Evolutionary conservation across 345 rosid species (phyloP).

Genomic region (Acer saccharum): DNA sequence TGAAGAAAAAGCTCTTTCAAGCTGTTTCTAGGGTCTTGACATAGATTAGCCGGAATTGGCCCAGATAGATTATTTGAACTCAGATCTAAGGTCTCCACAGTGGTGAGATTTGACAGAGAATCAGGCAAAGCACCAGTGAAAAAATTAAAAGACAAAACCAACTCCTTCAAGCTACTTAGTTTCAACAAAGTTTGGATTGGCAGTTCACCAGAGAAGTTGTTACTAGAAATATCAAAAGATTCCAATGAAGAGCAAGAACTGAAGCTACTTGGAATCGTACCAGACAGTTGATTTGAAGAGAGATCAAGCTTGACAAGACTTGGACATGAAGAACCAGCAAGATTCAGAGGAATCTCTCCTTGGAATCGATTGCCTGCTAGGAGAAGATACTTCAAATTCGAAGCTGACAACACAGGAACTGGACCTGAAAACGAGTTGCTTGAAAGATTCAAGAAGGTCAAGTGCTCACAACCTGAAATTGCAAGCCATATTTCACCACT

Average conservation of each 20-base stretch:
- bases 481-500: slow-evolving; percentile 61
- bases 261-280: slow-evolving; percentile 64
- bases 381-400: slow-evolving; percentile 51
- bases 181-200: slow-evolving; percentile 59
- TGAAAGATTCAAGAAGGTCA: slow-evolving; percentile 67
- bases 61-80: slow-evolving; percentile 78
- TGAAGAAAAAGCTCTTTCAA: slow-evolving; percentile 73
- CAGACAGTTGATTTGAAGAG: slow-evolving; percentile 69
- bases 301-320: slow-evolving; percentile 76
- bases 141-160: slow-evolving; percentile 58
- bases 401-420: slow-evolving; percentile 61
- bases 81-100: slow-evolving; percentile 67
- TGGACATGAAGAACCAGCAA: slow-evolving; percentile 64
- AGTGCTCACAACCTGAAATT: slow-evolving; percentile 53
- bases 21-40: slow-evolving; percentile 48
- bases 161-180: slow-evolving; percentile 60
- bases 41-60: slow-evolving; percentile 54
- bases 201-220: slow-evolving; percentile 72
- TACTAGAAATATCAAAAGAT: slow-evolving; percentile 56
- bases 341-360: slow-evolving; percentile 71
- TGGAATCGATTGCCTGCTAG: slow-evolving; percentile 54
- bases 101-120: slow-evolving; percentile 56
- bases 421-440: slow-evolving; percentile 63
- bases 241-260: slow-evolving; percentile 62
- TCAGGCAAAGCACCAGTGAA: slow-evolving; percentile 67